A percentile compares a stretch with the other conserved stretches of the same genome.
Evolutionary conservation across 73 alveolate species (phyloP).

Genomic region (Paramecium octaurelia): DNA sequence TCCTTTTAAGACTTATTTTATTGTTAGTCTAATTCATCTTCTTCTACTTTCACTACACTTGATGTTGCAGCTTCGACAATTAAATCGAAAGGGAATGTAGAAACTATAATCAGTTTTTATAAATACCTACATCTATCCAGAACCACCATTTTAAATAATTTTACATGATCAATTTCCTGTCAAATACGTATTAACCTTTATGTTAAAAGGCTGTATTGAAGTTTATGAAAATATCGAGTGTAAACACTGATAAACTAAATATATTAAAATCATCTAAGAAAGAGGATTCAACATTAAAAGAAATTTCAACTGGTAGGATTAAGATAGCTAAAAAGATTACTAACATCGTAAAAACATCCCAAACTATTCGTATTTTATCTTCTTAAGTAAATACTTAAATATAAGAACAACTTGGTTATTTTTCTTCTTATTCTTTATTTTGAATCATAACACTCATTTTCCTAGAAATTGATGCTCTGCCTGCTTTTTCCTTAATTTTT

Average conservation of each 20-base stretch:
- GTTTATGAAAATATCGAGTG: constrained; percentile 63
- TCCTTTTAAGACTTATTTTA: neutral
- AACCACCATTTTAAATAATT: constrained; percentile 69
- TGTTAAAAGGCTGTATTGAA: constrained; percentile 69
- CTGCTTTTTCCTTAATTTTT: neutral
- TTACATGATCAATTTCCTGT: constrained; percentile 43
- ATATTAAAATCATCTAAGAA: constrained; percentile 33
- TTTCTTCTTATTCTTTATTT: neutral
- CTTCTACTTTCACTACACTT: neutral
- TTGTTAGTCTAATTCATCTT: neutral
- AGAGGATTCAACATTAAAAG: neutral
- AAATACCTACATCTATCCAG: constrained; percentile 61
- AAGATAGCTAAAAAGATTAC: neutral
- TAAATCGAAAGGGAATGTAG: constrained; percentile 62
- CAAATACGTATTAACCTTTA: constrained; percentile 63
- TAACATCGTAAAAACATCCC: constrained; percentile 23
- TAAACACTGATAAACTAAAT: constrained; percentile 53
- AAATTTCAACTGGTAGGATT: neutral
- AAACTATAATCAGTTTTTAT: neutral
- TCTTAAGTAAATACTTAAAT: neutral
- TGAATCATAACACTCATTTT: neutral
- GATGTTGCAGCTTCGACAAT: constrained; percentile 31
- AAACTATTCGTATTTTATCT: neutral
- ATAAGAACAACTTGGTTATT: neutral
- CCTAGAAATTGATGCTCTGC: neutral